These are phyloP conservation scores for Prinsepia uniflora DNA, from an alignment of 306 rosid species.

Conservation along the genomic window DNA sequence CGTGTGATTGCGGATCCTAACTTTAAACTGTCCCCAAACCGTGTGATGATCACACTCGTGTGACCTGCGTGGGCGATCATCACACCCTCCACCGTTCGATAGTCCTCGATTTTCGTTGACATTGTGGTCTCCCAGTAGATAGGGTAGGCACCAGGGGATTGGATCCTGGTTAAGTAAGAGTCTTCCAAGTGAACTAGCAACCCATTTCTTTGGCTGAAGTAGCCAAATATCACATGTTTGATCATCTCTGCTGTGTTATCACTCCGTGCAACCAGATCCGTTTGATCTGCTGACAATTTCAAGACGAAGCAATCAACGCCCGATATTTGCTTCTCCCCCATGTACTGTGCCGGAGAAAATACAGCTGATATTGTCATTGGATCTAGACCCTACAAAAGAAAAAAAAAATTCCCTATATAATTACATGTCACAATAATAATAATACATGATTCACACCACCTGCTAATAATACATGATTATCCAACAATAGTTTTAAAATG, in stretches of 20 bases:
- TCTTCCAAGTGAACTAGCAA: conserved; percentile 68
- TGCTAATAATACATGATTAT: too few species aligned
- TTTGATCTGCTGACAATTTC: conserved; percentile 69
- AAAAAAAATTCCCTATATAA: background rate
- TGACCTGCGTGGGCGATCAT: conserved; percentile 80
- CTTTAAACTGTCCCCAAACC: conserved; percentile 72
- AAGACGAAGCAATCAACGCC: conserved; percentile 71
- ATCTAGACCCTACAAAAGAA: conserved; percentile 64
- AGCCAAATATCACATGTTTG: conserved; percentile 74
- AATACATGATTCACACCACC: too few species aligned
- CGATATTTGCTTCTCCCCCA: conserved; percentile 75
- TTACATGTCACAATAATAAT: background rate
- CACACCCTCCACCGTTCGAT: conserved; percentile 63
- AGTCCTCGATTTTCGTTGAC: conserved; percentile 73
- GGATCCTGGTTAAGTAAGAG: conserved; percentile 83
- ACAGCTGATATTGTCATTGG: conserved; percentile 74
- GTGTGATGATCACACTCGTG: conserved; percentile 56
- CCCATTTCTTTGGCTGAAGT: conserved; percentile 88
- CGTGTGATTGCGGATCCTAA: conserved; percentile 61
- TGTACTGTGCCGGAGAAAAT: conserved; percentile 70
- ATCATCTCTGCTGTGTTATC: conserved; percentile 95
- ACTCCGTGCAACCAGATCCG: conserved; percentile 64
- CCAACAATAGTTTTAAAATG: too few species aligned
- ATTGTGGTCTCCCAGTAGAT: conserved; percentile 93
- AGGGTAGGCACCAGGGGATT: conserved; percentile 75